Evolutionary conservation across 2,329 filamentous ascomycete species (phyloP).

Genomic region (Aschersonia sp.): DNA sequence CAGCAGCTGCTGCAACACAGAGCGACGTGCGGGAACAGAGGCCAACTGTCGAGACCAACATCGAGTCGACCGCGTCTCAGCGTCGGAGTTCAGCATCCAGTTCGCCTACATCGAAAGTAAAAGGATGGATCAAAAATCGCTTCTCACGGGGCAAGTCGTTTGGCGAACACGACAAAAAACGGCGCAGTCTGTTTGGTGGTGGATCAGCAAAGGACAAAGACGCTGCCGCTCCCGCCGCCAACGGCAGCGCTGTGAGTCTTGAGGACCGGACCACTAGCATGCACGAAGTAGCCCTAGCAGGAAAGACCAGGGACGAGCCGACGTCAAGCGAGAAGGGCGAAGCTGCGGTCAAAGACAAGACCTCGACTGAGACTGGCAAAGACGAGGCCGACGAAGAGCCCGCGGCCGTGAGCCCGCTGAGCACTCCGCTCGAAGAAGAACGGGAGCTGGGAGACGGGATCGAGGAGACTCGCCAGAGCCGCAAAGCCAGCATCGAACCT

Average conservation of each 20-base stretch:
- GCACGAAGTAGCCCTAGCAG: constrained; percentile 31
- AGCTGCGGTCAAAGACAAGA: neutral
- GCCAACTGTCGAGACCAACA: neutral
- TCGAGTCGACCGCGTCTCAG: constrained; percentile 3
- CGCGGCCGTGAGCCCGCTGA: constrained; percentile 21
- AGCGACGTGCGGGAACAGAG: neutral
- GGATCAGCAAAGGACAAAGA: constrained; percentile 27
- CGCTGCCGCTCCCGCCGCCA: constrained; percentile 27
- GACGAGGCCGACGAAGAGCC: constrained; percentile 13
- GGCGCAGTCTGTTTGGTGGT: constrained; percentile 34
- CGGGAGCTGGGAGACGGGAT: constrained; percentile 12
- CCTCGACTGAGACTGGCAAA: constrained; percentile 8
- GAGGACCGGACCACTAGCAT: constrained; percentile 27
- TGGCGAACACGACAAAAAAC: constrained; percentile 20
- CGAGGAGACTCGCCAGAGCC: constrained; percentile 5
- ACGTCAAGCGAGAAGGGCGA: constrained; percentile 2
- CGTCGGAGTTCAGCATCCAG: constrained; percentile 7
- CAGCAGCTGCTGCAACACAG: neutral
- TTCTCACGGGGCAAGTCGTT: constrained; percentile 29
- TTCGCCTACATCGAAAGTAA: constrained; percentile 27
- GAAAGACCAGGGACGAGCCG: constrained; percentile 13
- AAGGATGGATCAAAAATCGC: constrained; percentile 40
- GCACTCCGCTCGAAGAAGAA: constrained; percentile 29
- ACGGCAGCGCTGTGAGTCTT: constrained; percentile 29
- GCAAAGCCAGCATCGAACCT: constrained; percentile 16